phyloP scores from a whole-genome alignment of 768 basidiomycete genomes.

The Rhodotorula taiwanensis region DNA sequence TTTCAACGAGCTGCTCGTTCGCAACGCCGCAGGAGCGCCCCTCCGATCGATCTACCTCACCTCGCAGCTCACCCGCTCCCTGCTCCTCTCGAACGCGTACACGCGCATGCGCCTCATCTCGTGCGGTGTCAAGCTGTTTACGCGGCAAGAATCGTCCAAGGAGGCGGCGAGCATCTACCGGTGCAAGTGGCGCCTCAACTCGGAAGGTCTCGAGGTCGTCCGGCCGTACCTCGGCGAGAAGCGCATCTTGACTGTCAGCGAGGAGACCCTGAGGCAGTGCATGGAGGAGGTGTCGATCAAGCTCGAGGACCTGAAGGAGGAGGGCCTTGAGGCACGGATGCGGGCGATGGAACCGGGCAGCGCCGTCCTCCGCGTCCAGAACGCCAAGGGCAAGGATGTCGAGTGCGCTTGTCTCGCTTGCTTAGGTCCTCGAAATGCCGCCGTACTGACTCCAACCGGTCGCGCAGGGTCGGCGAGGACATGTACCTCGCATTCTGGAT shows the following conservation, averaged over 20 bases:
- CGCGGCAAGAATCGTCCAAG: slow-evolving; percentile 68
- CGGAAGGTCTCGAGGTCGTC: slow-evolving; percentile 75
- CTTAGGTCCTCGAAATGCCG: neutral
- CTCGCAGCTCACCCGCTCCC: slow-evolving; percentile 72
- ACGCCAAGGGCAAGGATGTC: slow-evolving; percentile 53
- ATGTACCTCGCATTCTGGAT: slow-evolving; percentile 94
- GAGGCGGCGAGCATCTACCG: slow-evolving; percentile 40
- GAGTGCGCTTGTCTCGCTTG: slow-evolving; percentile 49
- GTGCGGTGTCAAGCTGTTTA: slow-evolving; percentile 89
- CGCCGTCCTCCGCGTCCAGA: slow-evolving; percentile 63
- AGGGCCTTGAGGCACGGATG: slow-evolving; percentile 52
- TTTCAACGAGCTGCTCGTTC: slow-evolving; percentile 67
- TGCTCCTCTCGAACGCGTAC: slow-evolving; percentile 75
- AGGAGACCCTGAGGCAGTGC: slow-evolving; percentile 58
- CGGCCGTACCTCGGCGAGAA: slow-evolving; percentile 68
- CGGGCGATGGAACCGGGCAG: slow-evolving; percentile 60
- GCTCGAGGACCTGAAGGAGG: slow-evolving; percentile 53
- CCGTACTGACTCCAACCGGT: neutral
- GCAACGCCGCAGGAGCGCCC: slow-evolving; percentile 67
- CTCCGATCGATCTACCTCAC: slow-evolving; percentile 79
- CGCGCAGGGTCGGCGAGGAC: slow-evolving; percentile 51
- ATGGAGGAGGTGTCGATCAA: slow-evolving; percentile 75
- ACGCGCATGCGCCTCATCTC: slow-evolving; percentile 75
- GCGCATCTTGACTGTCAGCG: slow-evolving; percentile 57
- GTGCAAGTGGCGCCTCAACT: slow-evolving; percentile 56